phyloP scores from a whole-genome alignment of 306 rosid species.

The Acmispon strigosus region DNA sequence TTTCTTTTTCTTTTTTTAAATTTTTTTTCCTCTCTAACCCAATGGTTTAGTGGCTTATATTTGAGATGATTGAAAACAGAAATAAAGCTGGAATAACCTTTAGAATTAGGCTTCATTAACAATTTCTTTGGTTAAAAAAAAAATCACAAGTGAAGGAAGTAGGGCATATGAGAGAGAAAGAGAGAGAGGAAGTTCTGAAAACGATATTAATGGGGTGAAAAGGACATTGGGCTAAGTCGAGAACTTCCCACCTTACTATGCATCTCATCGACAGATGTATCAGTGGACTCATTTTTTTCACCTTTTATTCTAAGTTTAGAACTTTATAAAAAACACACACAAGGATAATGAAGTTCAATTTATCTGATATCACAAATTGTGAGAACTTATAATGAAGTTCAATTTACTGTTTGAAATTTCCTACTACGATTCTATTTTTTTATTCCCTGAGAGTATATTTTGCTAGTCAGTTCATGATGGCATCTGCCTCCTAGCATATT shows the following conservation, averaged over 20 bases:
- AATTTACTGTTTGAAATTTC: too few species aligned
- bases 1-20: background rate
- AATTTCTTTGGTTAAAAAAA: background rate
- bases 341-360: background rate
- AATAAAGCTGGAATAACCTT: constrained; percentile 12
- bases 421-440: too few species aligned
- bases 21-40: background rate
- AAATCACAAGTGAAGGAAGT: constrained; percentile 8
- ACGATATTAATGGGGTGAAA: constrained; percentile 45
- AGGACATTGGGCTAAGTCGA: constrained; percentile 43
- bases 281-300: background rate
- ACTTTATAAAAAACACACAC: background rate
- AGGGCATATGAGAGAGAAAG: constrained; percentile 28
- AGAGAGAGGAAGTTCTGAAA: constrained; percentile 36
- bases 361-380: background rate
- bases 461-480: too few species aligned
- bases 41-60: constrained; percentile 14
- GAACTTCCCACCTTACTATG: constrained; percentile 5
- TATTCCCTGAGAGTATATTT: too few species aligned
- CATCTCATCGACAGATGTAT: background rate
- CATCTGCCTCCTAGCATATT: too few species aligned
- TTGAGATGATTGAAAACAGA: constrained; percentile 30
- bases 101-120: constrained; percentile 9
- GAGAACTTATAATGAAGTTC: background rate
- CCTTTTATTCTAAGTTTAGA: background rate